Evolutionary conservation across 1,284 basidiomycete genomes (phyloP), one percentile per base, ranked within the genome.

Genomic region (Moniliophthora roreri): DNA sequence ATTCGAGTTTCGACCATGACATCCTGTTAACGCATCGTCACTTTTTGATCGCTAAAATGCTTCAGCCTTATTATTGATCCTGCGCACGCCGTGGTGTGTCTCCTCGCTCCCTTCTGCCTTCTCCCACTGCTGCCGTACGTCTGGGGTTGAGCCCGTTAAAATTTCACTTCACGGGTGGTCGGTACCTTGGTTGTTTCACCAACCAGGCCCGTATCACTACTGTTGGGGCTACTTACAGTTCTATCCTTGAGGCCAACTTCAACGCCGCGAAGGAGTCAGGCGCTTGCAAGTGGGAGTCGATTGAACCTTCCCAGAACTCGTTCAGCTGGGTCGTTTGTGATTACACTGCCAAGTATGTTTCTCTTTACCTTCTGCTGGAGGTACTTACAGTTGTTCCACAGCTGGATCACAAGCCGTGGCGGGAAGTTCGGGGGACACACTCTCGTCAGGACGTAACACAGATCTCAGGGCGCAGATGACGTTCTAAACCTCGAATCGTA

Each of bases 401-500:
- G 44, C 44, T 46, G 44, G 44, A 46, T 46, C 8, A 46, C 44
- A 11, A 46, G 44, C 44, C 20, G 44, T 23, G 44, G 44, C 5
- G 44, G 44, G 18, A 46, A 46, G 23, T 46, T 46, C 23, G 28
- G 44, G n/a, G 44, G 44, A 46, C 44, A 46, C n/a, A 46, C 44
- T 13, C 44, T 46, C 18, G 44, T 46, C n/a, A n/a, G n/a, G n/a
- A n/a, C n/a, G 8, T 46, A 24, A 24, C 28, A 26, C 20, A 18
- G 23, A 8, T 11, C 44, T 28, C n/a, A 16, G 16, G 21, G 3
- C 13, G 20, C 11, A 21, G 20, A 7, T 16, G 24, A n/a, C 88
- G 85, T 24, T 88, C 85, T 35, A 87, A 11, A 11, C 20, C n/a
- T 26, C 11, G 10, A 32, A 46, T 5, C n/a, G n/a, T 23, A 46